Evolutionary conservation across 345 rosid species (phyloP).

Genomic region (Microcos paniculata): DNA sequence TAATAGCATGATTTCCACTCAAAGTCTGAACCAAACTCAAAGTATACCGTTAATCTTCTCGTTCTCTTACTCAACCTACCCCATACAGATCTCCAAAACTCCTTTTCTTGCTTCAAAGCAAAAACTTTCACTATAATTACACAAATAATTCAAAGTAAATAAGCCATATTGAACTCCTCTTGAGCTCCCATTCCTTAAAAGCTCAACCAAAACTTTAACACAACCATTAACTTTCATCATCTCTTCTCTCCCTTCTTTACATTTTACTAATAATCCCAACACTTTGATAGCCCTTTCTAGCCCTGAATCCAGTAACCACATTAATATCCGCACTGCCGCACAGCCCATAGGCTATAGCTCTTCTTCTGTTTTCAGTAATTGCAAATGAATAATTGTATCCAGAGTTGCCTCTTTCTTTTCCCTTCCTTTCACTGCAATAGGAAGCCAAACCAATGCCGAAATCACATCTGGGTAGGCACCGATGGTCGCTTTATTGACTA

Average conservation of each 20-base stretch:
- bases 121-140: slow-evolving; percentile 50
- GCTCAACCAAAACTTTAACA: slow-evolving; percentile 56
- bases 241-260: slow-evolving; percentile 84
- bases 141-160: slow-evolving; percentile 62
- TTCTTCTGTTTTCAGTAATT: slow-evolving; percentile 67
- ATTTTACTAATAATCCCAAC: slow-evolving; percentile 77
- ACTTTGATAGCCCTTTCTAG: slow-evolving; percentile 87
- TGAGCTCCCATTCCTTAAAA: slow-evolving; percentile 55
- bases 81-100: slow-evolving; percentile 59
- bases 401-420: slow-evolving; percentile 91
- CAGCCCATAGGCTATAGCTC: slow-evolving; percentile 62
- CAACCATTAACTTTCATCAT: slow-evolving; percentile 58
- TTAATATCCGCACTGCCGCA: slow-evolving; percentile 70
- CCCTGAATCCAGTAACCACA: slow-evolving; percentile 58
- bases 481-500: slow-evolving; percentile 91
- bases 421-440: slow-evolving; percentile 57
- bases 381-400: slow-evolving; percentile 70
- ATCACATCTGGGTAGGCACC: slow-evolving; percentile 82
- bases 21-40: slow-evolving; percentile 61
- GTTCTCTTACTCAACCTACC: slow-evolving; percentile 68
- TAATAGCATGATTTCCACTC: slow-evolving; percentile 31
- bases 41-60: slow-evolving; percentile 82
- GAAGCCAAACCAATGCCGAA: slow-evolving; percentile 52
- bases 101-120: slow-evolving; percentile 54
- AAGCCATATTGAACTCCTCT: slow-evolving; percentile 75